These are phyloP conservation scores for Lactarius sanguifluus DNA, from an alignment of 768 basidiomycete genomes.

Conservation along the genomic window DNA sequence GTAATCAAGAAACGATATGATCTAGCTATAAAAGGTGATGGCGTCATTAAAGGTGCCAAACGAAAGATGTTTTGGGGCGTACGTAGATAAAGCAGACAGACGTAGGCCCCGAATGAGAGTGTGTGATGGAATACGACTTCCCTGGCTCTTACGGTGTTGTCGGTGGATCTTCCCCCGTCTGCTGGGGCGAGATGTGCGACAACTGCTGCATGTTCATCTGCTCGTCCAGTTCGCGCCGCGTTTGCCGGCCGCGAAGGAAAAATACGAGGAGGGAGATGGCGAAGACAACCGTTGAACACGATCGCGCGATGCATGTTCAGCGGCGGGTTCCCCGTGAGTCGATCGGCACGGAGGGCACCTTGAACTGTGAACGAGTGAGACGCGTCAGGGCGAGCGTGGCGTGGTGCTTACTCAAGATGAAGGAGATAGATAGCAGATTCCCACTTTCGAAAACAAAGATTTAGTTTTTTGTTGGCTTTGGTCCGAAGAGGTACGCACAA, in stretches of 20 bases:
- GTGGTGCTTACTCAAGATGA: constrained; percentile 1
- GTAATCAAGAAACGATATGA: neutral
- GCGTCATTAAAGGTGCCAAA: neutral
- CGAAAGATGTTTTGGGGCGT: neutral
- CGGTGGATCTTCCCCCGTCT: neutral
- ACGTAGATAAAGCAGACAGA: neutral
- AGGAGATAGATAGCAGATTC: constrained; percentile 15
- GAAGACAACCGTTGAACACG: constrained; percentile 65
- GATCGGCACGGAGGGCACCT: constrained; percentile 63
- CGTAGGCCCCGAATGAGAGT: too few species aligned
- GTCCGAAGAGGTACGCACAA: constrained; percentile 43
- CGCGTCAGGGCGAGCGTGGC: constrained; percentile 10
- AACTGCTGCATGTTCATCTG: constrained; percentile 38
- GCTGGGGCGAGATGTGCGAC: neutral
- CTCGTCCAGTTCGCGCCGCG: constrained; percentile 61
- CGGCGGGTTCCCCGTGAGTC: constrained; percentile 58
- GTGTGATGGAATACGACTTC: too few species aligned
- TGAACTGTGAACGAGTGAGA: constrained; percentile 33
- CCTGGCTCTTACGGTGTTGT: neutral
- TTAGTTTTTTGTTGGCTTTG: neutral
- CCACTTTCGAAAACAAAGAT: constrained; percentile 3
- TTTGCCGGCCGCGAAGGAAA: constrained; percentile 59
- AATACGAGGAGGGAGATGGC: constrained; percentile 44
- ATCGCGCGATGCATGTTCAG: constrained; percentile 68
- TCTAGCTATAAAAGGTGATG: neutral